Conservation (phyloP, 1,284 basidiomycete species). For the Malassezia psittaci region DNA sequence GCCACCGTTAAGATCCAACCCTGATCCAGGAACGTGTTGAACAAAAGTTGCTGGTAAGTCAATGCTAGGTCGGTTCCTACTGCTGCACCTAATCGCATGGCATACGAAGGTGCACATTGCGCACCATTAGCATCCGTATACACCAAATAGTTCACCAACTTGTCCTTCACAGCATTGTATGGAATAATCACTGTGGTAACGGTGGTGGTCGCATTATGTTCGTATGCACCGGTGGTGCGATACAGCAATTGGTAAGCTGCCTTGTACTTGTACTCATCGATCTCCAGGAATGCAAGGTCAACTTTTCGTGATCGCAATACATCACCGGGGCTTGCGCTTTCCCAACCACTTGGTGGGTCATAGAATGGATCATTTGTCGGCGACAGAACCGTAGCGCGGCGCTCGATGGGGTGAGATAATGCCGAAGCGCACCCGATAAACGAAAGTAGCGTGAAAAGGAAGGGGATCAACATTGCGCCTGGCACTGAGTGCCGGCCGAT, state of each 20-base stretch:
- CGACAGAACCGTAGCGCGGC: slow-evolving; percentile 1
- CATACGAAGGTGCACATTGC: slow-evolving; percentile 30
- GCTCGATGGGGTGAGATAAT: not conserved
- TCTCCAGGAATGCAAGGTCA: slow-evolving; percentile 9
- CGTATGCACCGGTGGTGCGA: slow-evolving; percentile 16
- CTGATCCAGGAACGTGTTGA: not conserved
- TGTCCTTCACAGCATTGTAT: slow-evolving; percentile 18
- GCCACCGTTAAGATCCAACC: slow-evolving; percentile 29
- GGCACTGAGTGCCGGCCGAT: not conserved
- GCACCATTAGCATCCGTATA: slow-evolving; percentile 23
- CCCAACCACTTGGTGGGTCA: slow-evolving; percentile 15
- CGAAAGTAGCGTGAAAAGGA: not conserved
- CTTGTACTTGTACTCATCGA: slow-evolving; percentile 9
- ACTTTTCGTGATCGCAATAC: slow-evolving; percentile 26
- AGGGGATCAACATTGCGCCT: not conserved
- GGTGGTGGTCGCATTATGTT: slow-evolving; percentile 7
- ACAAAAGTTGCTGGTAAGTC: not conserved
- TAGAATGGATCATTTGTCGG: slow-evolving; percentile 32
- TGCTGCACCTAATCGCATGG: slow-evolving; percentile 14
- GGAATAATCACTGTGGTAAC: slow-evolving; percentile 29
- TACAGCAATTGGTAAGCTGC: slow-evolving; percentile 25
- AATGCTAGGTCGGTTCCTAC: slow-evolving; percentile 13
- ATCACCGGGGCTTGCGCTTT: slow-evolving; percentile 17
- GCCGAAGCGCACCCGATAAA: not conserved
- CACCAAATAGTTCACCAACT: slow-evolving; percentile 23